Evolutionary conservation across 495 filamentous ascomycete species (phyloP).

Genomic region (Daldinia childiae): DNA sequence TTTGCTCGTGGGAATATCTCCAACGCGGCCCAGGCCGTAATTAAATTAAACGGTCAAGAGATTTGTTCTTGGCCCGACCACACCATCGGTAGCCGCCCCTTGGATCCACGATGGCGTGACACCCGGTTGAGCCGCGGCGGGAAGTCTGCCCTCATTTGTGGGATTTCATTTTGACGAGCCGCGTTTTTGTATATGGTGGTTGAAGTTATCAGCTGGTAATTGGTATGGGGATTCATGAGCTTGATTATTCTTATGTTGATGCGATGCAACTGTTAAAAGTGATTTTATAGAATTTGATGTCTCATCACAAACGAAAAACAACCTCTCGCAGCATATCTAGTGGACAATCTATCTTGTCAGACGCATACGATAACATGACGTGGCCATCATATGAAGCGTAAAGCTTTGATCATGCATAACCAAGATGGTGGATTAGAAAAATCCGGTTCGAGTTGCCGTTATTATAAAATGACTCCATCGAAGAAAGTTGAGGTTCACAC

Average conservation of each 20-base stretch:
- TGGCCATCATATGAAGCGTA: conserved; percentile 8
- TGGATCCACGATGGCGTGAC: conserved; percentile 26
- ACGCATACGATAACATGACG: not conserved
- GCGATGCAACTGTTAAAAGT: not conserved
- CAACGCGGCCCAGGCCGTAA: conserved; percentile 17
- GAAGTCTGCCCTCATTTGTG: conserved; percentile 8
- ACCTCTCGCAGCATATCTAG: not conserved
- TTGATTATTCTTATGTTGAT: not conserved
- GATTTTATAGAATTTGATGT: not conserved
- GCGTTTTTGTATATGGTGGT: not conserved
- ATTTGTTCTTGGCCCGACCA: conserved; percentile 22
- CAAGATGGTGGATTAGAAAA: conserved; percentile 5
- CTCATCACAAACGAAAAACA: not conserved
- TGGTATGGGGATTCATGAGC: not conserved
- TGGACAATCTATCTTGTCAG: not conserved
- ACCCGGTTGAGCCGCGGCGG: conserved; percentile 32
- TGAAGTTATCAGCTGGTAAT: not conserved
- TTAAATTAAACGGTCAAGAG: conserved; percentile 32
- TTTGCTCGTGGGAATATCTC: not conserved
- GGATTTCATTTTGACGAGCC: conserved; percentile 14
- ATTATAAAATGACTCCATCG: not conserved
- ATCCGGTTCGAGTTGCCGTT: conserved; percentile 28
- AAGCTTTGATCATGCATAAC: conserved; percentile 15
- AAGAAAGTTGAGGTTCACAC: not conserved
- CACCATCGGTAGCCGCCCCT: conserved; percentile 32